Percentiles rank a stretch among this genome's conserved stretches.
phyloP scores from a whole-genome alignment of 2,329 filamentous ascomycete species.

The Fusarium bulbicola region DNA sequence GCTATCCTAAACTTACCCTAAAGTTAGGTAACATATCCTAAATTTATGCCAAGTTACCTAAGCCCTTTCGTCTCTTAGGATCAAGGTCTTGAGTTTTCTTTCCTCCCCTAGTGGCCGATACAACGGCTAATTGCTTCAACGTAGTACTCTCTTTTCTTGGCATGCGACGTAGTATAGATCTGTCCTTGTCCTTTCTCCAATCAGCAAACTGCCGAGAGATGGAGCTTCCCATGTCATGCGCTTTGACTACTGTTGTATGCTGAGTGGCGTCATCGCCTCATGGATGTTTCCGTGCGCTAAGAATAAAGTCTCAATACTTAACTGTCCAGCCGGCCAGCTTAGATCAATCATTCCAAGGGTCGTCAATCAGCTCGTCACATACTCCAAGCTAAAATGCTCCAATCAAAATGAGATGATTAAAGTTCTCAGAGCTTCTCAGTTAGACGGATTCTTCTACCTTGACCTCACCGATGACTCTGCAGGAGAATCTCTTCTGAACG shows the following conservation, averaged over 20 bases:
- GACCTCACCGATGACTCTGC: neutral
- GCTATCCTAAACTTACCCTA: too few species aligned
- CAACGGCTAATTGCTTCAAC: too few species aligned
- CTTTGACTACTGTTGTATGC: fast-evolving
- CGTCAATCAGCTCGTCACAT: neutral
- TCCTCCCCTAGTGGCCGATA: too few species aligned
- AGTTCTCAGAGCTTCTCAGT: neutral
- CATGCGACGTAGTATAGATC: neutral
- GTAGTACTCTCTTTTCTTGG: too few species aligned
- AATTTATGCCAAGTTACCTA: too few species aligned
- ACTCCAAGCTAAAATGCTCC: neutral
- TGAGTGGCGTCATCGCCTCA: neutral
- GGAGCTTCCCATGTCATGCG: neutral
- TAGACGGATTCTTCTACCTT: neutral
- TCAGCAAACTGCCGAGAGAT: neutral
- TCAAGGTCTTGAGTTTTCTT: too few species aligned
- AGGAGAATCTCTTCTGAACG: neutral
- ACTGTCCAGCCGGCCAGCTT: neutral
- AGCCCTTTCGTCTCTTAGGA: too few species aligned
- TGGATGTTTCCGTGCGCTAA: neutral
- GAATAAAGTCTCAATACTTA: neutral
- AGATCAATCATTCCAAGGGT: too few species aligned
- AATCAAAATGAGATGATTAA: neutral
- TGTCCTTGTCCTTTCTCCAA: neutral
- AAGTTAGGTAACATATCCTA: too few species aligned